Conservation (phyloP, 768 basidiomycete species). For the Podaxis rugospora region DNA sequence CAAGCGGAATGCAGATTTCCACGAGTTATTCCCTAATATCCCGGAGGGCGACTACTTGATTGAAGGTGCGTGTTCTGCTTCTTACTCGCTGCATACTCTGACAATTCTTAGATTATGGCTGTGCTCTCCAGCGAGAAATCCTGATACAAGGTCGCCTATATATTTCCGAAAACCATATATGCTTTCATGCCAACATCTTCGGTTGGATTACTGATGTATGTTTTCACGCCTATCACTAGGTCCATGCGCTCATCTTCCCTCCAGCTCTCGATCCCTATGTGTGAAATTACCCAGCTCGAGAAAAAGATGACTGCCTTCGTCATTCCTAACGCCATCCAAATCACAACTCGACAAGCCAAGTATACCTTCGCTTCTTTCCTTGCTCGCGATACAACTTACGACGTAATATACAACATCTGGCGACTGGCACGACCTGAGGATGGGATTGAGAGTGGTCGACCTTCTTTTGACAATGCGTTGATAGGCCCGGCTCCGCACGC, state of each 20-base stretch:
- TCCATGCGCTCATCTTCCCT: background rate
- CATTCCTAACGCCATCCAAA: slow-evolving; percentile 93
- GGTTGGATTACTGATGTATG: slow-evolving; percentile 97
- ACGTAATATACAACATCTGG: slow-evolving; percentile 97
- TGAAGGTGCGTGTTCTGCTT: slow-evolving; percentile 61
- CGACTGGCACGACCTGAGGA: slow-evolving; percentile 78
- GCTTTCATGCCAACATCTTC: slow-evolving; percentile 98
- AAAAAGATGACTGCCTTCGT: slow-evolving; percentile 98
- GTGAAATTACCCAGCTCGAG: slow-evolving; percentile 82
- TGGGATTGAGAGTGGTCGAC: slow-evolving; percentile 30
- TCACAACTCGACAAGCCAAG: slow-evolving; percentile 78
- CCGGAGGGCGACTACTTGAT: slow-evolving; percentile 97
- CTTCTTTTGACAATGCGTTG: slow-evolving; percentile 27
- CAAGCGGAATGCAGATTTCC: slow-evolving; percentile 93
- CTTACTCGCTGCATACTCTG: slow-evolving; percentile 3
- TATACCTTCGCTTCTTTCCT: slow-evolving; percentile 97
- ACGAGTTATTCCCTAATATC: slow-evolving; percentile 83
- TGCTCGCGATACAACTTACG: slow-evolving; percentile 91
- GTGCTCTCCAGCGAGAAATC: slow-evolving; percentile 94
- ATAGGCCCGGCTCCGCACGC: background rate
- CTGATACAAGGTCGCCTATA: slow-evolving; percentile 94
- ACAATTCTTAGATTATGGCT: slow-evolving; percentile 79
- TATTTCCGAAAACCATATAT: slow-evolving; percentile 98
- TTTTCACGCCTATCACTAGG: slow-evolving; percentile 10
- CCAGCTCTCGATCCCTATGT: slow-evolving; percentile 83